A percentile compares a stretch with the other conserved stretches of the same genome.
phyloP scores from a whole-genome alignment of 1,139 yeast species.

The Sugiyamaella castrensis region DNA sequence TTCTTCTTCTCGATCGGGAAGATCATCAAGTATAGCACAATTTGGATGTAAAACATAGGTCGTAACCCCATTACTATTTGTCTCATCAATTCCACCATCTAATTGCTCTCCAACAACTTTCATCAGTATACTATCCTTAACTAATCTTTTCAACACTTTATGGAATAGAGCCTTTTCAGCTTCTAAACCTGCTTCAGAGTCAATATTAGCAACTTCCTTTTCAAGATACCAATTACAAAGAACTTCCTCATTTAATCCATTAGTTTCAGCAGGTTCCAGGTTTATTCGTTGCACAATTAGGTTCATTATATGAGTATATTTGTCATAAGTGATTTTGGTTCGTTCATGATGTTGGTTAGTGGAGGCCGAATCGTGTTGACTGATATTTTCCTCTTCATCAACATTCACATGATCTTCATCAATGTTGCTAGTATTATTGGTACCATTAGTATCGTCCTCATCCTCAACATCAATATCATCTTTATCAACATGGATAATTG shows the following conservation, averaged over 20 bases:
- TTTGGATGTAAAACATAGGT: conserved; percentile 87
- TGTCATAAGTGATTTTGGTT: conserved; percentile 75
- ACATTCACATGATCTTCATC: conserved; percentile 12
- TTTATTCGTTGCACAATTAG: conserved; percentile 68
- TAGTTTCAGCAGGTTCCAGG: conserved; percentile 34
- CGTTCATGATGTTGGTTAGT: conserved; percentile 31
- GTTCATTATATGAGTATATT: conserved; percentile 81
- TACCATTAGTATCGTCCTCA: conserved; percentile 41
- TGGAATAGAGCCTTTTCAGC: conserved; percentile 67
- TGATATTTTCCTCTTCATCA: neutral
- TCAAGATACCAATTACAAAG: conserved; percentile 78
- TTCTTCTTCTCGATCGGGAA: neutral
- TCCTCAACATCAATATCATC: conserved; percentile 89
- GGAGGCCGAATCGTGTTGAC: conserved; percentile 12
- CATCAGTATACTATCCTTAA: conserved; percentile 82
- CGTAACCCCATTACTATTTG: conserved; percentile 34
- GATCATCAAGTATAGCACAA: conserved; percentile 39
- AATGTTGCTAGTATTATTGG: conserved; percentile 17
- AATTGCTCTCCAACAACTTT: conserved; percentile 63
- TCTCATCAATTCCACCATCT: conserved; percentile 33
- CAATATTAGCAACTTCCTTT: conserved; percentile 68
- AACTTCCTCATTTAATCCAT: conserved; percentile 66
- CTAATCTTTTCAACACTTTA: conserved; percentile 80
- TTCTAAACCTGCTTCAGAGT: conserved; percentile 68
- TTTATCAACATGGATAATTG: conserved; percentile 90